A percentile compares a stretch with the other conserved stretches of the same genome.
phyloP scores from a whole-genome alignment of 2,329 filamentous ascomycete genomes.

The Exophiala lecanii-corni region DNA sequence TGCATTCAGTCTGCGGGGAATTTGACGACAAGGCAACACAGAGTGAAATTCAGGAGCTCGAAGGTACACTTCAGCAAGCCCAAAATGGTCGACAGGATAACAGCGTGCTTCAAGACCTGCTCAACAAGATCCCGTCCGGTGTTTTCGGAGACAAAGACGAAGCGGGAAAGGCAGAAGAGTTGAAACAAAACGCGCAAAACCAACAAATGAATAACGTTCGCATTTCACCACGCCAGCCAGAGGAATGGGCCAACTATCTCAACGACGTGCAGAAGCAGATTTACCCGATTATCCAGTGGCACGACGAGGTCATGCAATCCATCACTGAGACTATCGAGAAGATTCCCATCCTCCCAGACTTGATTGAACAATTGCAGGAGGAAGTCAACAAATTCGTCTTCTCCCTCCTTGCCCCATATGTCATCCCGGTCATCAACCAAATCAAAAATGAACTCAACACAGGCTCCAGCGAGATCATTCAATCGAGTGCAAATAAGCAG shows the following conservation, averaged over 20 bases:
- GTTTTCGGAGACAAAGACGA: slow-evolving; percentile 73
- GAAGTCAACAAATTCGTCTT: slow-evolving; percentile 88
- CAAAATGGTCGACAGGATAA: slow-evolving; percentile 52
- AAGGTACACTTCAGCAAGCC: slow-evolving; percentile 68
- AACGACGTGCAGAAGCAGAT: slow-evolving; percentile 70
- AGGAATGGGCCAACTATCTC: slow-evolving; percentile 77
- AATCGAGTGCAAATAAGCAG: slow-evolving; percentile 78
- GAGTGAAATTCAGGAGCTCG: slow-evolving; percentile 82
- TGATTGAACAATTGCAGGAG: slow-evolving; percentile 81
- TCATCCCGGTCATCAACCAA: slow-evolving; percentile 79
- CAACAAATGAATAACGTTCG: slow-evolving; percentile 70
- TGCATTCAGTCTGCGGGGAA: slow-evolving; percentile 76
- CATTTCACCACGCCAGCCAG: slow-evolving; percentile 73
- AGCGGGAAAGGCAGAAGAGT: slow-evolving; percentile 69
- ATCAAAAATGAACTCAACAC: slow-evolving; percentile 82
- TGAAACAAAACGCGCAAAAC: slow-evolving; percentile 69
- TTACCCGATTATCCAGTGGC: slow-evolving; percentile 85
- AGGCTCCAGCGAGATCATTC: slow-evolving; percentile 80
- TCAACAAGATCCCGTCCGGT: slow-evolving; percentile 76
- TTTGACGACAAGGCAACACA: slow-evolving; percentile 87
- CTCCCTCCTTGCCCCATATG: slow-evolving; percentile 81
- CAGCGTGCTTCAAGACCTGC: slow-evolving; percentile 70
- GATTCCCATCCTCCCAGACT: slow-evolving; percentile 77
- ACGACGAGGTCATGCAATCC: slow-evolving; percentile 77
- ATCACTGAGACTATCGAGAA: slow-evolving; percentile 76